A percentile compares a stretch with the other conserved stretches of the same genome.
Conservation (phyloP, 2,329 filamentous ascomycete genomes). For the Cercospora zeina region DNA sequence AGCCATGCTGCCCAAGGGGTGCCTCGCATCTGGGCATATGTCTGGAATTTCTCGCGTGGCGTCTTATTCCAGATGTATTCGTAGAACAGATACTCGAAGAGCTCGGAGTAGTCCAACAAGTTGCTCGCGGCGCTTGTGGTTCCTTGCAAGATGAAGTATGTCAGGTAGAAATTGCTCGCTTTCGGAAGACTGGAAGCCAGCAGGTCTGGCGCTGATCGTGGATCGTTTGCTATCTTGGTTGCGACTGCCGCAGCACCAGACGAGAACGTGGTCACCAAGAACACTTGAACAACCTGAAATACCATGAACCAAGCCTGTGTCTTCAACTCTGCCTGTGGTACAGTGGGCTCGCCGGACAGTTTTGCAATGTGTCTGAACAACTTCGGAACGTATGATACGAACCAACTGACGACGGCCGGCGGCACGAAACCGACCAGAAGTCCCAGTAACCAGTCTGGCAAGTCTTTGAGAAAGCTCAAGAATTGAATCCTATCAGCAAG, state of each 20-base stretch:
- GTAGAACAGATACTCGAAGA: constrained; percentile 40
- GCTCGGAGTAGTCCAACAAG: constrained; percentile 39
- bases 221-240: constrained; percentile 40
- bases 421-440: constrained; percentile 40
- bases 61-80: constrained; percentile 44
- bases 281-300: constrained; percentile 47
- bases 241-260: constrained; percentile 42
- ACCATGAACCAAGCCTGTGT: constrained; percentile 44
- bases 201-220: constrained; percentile 37
- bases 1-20: constrained; percentile 50
- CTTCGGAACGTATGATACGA: constrained; percentile 41
- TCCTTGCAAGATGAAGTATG: constrained; percentile 46
- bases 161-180: constrained; percentile 46
- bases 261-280: constrained; percentile 45
- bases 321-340: constrained; percentile 48
- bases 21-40: constrained; percentile 46
- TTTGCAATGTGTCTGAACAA: constrained; percentile 41
- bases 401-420: constrained; percentile 38
- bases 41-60: constrained; percentile 50
- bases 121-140: constrained; percentile 36
- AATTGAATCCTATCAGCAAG: constrained; percentile 36
- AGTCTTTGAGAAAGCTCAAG: constrained; percentile 37
- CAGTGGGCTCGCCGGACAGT: constrained; percentile 43
- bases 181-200: constrained; percentile 43
- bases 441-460: constrained; percentile 37